Conservation (phyloP, 208 protist genomes). For the Borovskyia barvae region DNA sequence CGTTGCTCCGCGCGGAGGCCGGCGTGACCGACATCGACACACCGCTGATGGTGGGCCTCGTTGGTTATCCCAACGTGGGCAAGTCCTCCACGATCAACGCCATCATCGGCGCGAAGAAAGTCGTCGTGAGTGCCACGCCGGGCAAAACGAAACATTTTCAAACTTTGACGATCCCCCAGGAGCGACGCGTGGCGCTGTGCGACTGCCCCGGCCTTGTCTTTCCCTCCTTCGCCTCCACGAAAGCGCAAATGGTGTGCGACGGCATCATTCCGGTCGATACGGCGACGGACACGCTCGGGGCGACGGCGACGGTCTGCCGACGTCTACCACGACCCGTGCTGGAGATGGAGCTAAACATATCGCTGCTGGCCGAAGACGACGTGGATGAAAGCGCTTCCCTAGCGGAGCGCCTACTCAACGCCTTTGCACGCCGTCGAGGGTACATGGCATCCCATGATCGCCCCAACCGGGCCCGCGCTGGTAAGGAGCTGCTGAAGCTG, state of each 20-base stretch:
- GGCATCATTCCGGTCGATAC: slow-evolving; percentile 95
- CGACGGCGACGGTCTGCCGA: slow-evolving; percentile 61
- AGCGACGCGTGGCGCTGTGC: slow-evolving; percentile 91
- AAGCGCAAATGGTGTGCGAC: slow-evolving; percentile 96
- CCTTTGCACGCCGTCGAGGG: slow-evolving; percentile 76
- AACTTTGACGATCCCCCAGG: slow-evolving; percentile 93
- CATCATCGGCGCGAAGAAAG: slow-evolving; percentile 93
- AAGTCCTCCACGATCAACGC: slow-evolving; percentile 98
- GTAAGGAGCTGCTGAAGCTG: slow-evolving; percentile 95
- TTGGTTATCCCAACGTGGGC: slow-evolving; percentile 99
- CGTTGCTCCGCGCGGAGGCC: slow-evolving; percentile 40
- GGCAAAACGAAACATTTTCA: slow-evolving; percentile 99
- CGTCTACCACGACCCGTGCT: slow-evolving; percentile 60
- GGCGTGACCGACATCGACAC: slow-evolving; percentile 35
- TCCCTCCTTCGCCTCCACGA: slow-evolving; percentile 86
- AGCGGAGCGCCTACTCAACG: slow-evolving; percentile 78
- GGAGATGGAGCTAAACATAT: slow-evolving; percentile 60
- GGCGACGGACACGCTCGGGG: slow-evolving; percentile 63
- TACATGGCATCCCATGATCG: slow-evolving; percentile 95
- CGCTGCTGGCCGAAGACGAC: slow-evolving; percentile 61
- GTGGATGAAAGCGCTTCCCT: slow-evolving; percentile 64
- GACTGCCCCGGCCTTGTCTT: slow-evolving; percentile 99
- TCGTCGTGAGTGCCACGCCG: slow-evolving; percentile 95
- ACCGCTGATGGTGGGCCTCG: slow-evolving; percentile 91
- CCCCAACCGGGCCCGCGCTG: slow-evolving; percentile 90